Base-by-base conservation (phyloP, 2,329 filamentous ascomycete genomes). In the Pseudonectria foliicola region DNA sequence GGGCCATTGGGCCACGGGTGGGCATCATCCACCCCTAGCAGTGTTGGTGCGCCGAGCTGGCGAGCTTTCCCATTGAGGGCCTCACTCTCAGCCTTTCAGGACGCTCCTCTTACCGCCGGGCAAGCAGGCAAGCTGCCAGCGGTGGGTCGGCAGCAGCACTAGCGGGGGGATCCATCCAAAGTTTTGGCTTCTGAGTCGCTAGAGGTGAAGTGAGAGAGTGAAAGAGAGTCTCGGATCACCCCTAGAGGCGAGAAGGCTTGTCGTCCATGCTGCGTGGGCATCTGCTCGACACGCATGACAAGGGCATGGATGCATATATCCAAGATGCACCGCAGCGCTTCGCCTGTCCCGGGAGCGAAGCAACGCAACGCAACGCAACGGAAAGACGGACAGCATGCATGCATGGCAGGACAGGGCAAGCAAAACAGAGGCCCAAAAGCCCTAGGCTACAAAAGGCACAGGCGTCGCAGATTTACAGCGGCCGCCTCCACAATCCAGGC, bases 101-200 rank as follows among this genome's bases (percentile, higher is more conserved):
- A 51, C 40, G 52, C 52, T 48, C 44, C 51, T 56, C 45, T 63
- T 62, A 53, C 59, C 61, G 61, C 61, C 57, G 52, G 49, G 44
- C 46, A 41, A 37, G 34, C 57, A 52, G 49, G 44, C 46, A 41
- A 37, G 34, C 45, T 42, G 34, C 39, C 34, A 42, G 45, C 43
- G 39, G 44, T 36, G 43, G 45, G 44, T 46, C 43, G 37, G 42
- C 40, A 40, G 40, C 45, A 45, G 42, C 27, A 39, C 45, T 44
- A 36, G 39, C 38, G 38, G 46, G 43, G 31, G 33, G 34, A 21
- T 21, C 18, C 18, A 21, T 21, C 8, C 18, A 21, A 8, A 21
- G 18, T 21, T 21, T 5, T 21, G 8, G 18, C 18, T 21, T 21
- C 18, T 21, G 18, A 21, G 18, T 21, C 18, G 18, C 18, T 21